phyloP scores from a whole-genome alignment of 768 basidiomycete species.

The Crassisporium funariophilum region DNA sequence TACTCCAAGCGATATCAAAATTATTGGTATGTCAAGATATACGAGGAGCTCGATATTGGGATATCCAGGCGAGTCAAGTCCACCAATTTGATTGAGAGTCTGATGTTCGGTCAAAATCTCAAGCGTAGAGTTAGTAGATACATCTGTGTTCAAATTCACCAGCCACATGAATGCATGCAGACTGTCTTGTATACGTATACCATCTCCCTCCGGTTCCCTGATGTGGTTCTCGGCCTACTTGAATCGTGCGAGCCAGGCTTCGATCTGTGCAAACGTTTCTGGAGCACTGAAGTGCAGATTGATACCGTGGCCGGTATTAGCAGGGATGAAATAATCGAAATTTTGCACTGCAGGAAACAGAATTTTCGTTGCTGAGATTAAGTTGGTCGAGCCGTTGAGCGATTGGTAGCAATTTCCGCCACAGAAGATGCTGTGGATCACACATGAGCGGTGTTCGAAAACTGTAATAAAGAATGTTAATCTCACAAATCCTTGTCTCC shows the following conservation, averaged over 20 bases:
- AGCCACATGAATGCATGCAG: too few relatives aligned
- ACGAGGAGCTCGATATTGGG: too few relatives aligned
- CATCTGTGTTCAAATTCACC: too few relatives aligned
- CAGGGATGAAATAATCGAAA: slow-evolving; percentile 14
- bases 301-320: slow-evolving; percentile 20
- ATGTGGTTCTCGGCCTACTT: too few relatives aligned
- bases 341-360: slow-evolving; percentile 14
- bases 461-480: neutral
- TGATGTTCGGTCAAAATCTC: too few relatives aligned
- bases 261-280: slow-evolving; percentile 11
- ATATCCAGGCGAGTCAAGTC: too few relatives aligned
- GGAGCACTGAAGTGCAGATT: slow-evolving; percentile 19
- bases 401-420: slow-evolving; percentile 20
- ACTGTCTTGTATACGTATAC: too few relatives aligned
- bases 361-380: slow-evolving; percentile 5
- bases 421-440: slow-evolving; percentile 16
- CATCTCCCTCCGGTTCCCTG: too few relatives aligned
- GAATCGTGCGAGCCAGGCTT: slow-evolving; percentile 15
- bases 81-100: too few relatives aligned
- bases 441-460: neutral
- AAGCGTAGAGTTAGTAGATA: too few relatives aligned
- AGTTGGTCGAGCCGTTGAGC: slow-evolving; percentile 1
- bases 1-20: too few relatives aligned
- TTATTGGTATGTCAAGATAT: too few relatives aligned
- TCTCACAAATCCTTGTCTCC: slow-evolving; percentile 27